A percentile compares a stretch with the other conserved stretches of the same genome.
These are phyloP conservation scores for Pleurotus eryngii DNA, from an alignment of 768 basidiomycete genomes.

Conservation along the genomic window DNA sequence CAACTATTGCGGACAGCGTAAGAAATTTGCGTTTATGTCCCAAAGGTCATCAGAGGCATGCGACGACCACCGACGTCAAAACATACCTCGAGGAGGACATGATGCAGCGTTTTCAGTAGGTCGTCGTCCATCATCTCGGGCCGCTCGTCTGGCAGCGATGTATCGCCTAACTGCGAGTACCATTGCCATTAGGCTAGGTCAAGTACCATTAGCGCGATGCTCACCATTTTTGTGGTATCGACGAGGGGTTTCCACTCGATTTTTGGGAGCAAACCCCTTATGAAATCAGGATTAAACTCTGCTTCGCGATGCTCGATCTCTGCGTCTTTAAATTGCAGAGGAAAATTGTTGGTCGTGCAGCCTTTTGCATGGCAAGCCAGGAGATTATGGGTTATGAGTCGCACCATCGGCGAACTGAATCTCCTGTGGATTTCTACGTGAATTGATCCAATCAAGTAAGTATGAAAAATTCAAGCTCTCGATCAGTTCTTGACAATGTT, in stretches of 20 bases:
- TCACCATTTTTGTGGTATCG: slow-evolving; percentile 73
- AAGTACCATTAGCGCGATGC: slow-evolving; percentile 11
- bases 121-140: slow-evolving; percentile 82
- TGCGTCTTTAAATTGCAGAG: slow-evolving; percentile 76
- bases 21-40: background rate
- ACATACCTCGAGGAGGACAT: slow-evolving; percentile 85
- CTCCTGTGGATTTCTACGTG: no score
- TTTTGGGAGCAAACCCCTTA: slow-evolving; percentile 79
- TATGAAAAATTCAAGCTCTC: no score
- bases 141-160: slow-evolving; percentile 68
- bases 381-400: slow-evolving; percentile 93
- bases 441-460: no score
- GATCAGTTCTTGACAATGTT: no score
- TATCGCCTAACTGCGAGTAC: slow-evolving; percentile 71
- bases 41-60: no score
- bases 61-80: slow-evolving; percentile 9
- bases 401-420: slow-evolving; percentile 60
- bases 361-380: slow-evolving; percentile 92
- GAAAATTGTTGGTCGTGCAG: slow-evolving; percentile 95
- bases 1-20: slow-evolving; percentile 47
- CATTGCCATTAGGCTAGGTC: background rate
- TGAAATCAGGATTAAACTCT: slow-evolving; percentile 87
- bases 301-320: slow-evolving; percentile 78
- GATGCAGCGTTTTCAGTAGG: slow-evolving; percentile 79
- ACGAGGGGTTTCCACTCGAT: slow-evolving; percentile 90